Conservation (phyloP, 2,329 filamentous ascomycete species). For the Alternaria arborescens region DNA sequence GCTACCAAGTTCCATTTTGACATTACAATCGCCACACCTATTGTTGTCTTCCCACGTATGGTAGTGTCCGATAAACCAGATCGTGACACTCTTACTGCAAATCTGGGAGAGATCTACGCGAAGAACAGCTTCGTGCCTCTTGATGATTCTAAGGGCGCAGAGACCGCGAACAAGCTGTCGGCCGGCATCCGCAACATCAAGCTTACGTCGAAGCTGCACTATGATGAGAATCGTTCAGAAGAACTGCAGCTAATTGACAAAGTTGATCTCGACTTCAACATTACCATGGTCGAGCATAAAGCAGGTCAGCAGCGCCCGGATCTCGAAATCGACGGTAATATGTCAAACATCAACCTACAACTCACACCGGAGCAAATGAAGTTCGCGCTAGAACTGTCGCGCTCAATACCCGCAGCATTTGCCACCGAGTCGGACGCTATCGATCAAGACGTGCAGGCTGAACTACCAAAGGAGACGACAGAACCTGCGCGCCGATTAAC, state of each 20-base stretch:
- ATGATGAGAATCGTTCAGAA: slow-evolving; percentile 74
- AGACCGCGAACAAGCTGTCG: slow-evolving; percentile 86
- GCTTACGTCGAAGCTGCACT: slow-evolving; percentile 89
- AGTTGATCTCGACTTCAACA: slow-evolving; percentile 90
- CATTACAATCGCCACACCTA: slow-evolving; percentile 90
- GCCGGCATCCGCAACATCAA: slow-evolving; percentile 92
- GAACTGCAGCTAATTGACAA: slow-evolving; percentile 97
- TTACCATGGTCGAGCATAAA: slow-evolving; percentile 90
- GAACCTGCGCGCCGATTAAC: slow-evolving; percentile 59
- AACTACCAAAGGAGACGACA: slow-evolving; percentile 68
- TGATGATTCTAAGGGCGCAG: slow-evolving; percentile 75
- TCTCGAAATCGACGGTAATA: slow-evolving; percentile 86
- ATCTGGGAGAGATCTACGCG: slow-evolving; percentile 95
- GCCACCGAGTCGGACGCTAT: slow-evolving; percentile 72
- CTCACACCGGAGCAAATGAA: slow-evolving; percentile 91
- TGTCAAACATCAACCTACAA: slow-evolving; percentile 91
- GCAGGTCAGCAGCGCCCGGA: slow-evolving; percentile 81
- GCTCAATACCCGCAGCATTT: slow-evolving; percentile 88
- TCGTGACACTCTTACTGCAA: slow-evolving; percentile 87
- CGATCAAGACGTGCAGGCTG: slow-evolving; percentile 76
- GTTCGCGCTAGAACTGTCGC: slow-evolving; percentile 86
- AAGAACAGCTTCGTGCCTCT: slow-evolving; percentile 91
- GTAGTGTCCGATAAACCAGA: slow-evolving; percentile 74
- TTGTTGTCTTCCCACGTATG: slow-evolving; percentile 89
- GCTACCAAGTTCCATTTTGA: slow-evolving; percentile 93